Percentiles rank a stretch among this genome's conserved stretches.
phyloP scores from a whole-genome alignment of 2,329 filamentous ascomycete genomes.

The Exophiala alcalophila region DNA sequence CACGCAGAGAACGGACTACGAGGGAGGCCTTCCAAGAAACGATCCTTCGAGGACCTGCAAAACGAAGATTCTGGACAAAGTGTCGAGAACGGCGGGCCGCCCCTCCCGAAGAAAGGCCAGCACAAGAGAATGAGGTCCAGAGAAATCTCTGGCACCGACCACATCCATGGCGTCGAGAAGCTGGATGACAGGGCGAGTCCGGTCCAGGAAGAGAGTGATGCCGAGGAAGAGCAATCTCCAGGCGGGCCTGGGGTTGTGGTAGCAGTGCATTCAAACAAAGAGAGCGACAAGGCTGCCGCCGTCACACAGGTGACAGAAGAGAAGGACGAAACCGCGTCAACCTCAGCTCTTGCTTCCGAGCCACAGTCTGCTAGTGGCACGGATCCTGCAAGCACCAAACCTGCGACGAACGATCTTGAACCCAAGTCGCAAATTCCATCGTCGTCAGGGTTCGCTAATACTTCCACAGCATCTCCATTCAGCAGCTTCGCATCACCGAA shows the following conservation, averaged over 20 bases:
- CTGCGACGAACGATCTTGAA: background rate
- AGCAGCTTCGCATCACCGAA: conserved; percentile 36
- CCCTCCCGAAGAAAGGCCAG: conserved; percentile 27
- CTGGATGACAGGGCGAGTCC: conserved; percentile 25
- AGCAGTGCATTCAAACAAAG: conserved; percentile 18
- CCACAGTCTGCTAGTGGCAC: background rate
- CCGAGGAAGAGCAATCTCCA: conserved; percentile 28
- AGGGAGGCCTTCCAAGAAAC: conserved; percentile 38
- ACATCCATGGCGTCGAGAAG: conserved; percentile 17
- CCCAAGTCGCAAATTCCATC: conserved; percentile 11
- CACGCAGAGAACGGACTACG: conserved; percentile 32
- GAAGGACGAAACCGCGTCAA: conserved; percentile 3
- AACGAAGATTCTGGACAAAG: conserved; percentile 33
- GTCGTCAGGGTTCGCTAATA: conserved; percentile 42
- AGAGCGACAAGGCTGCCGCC: conserved; percentile 11
- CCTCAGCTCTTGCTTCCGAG: no score
- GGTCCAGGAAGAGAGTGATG: conserved; percentile 28
- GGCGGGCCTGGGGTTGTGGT: conserved; percentile 29
- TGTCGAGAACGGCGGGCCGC: conserved; percentile 25
- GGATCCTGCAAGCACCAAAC: background rate
- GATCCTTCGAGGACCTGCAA: conserved; percentile 43
- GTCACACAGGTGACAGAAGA: background rate
- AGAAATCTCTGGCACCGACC: conserved; percentile 29
- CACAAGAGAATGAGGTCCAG: conserved; percentile 38
- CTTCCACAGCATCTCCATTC: conserved; percentile 45